Evolutionary conservation across 75 land plant genomes (phyloP).

Genomic region (Pseudotsuga menziesii): DNA sequence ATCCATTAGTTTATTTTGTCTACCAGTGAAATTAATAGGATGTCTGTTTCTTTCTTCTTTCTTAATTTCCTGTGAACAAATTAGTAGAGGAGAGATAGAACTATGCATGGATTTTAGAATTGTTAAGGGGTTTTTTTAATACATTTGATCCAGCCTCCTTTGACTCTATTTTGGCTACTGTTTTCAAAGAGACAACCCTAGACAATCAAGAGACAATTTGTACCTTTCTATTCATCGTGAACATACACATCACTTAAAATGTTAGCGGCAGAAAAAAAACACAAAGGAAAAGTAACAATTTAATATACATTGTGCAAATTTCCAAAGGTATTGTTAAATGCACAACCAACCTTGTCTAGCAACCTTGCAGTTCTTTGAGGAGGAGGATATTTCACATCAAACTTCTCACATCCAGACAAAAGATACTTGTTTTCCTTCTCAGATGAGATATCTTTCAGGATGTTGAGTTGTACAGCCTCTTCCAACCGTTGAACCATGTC

Average conservation of each 20-base stretch:
- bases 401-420: slow-evolving; percentile 55
- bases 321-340: neutral
- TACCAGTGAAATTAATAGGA: too few species aligned
- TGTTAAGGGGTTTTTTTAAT: neutral
- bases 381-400: slow-evolving; percentile 86
- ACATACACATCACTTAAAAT: neutral
- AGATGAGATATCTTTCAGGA: slow-evolving; percentile 70
- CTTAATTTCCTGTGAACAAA: too few species aligned
- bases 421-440: slow-evolving; percentile 75
- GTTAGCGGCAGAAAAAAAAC: neutral
- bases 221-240: neutral
- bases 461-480: slow-evolving; percentile 48
- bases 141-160: neutral
- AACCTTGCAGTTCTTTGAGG: slow-evolving; percentile 88
- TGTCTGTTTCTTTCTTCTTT: too few species aligned
- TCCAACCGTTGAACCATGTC: slow-evolving; percentile 90
- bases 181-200: neutral
- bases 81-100: too few species aligned
- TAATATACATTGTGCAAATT: neutral
- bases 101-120: too few species aligned
- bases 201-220: neutral
- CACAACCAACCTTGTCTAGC: slow-evolving; percentile 76
- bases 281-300: neutral
- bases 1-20: too few species aligned
- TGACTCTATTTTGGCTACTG: neutral